These are phyloP conservation scores for Tetragonia tetragonoides DNA, from an alignment of 148 eudicot genomes.

Conservation along the genomic window DNA sequence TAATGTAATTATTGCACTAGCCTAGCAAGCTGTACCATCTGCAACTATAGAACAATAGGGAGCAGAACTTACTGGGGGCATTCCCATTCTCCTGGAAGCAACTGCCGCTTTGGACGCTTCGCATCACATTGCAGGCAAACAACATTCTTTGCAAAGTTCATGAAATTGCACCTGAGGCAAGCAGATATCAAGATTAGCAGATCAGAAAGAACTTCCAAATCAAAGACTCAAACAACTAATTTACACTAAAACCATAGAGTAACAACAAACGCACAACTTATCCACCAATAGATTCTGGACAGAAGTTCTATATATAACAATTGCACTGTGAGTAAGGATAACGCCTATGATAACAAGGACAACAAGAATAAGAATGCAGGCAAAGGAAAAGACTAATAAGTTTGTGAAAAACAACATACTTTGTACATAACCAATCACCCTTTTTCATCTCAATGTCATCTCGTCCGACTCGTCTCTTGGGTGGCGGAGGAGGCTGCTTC, in stretches of 20 bases:
- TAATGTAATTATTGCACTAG: neutral
- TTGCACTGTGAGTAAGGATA: neutral
- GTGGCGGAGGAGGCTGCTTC: constrained; percentile 96
- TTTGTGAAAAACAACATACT: constrained; percentile 46
- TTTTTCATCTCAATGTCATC: constrained; percentile 94
- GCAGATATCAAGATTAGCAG: constrained; percentile 18
- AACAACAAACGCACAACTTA: constrained; percentile 5
- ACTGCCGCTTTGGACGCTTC: constrained; percentile 89
- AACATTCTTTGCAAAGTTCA: constrained; percentile 93
- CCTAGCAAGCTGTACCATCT: neutral
- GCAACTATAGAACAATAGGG: constrained; percentile 7
- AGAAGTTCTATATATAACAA: neutral
- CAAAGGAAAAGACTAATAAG: constrained; percentile 7
- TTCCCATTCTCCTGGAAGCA: constrained; percentile 99
- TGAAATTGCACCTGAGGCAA: constrained; percentile 84
- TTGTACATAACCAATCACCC: constrained; percentile 97
- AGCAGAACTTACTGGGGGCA: constrained; percentile 82
- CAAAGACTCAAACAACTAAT: neutral
- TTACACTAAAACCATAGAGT: neutral
- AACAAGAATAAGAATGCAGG: constrained; percentile 3
- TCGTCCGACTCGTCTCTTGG: constrained; percentile 83
- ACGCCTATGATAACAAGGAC: neutral
- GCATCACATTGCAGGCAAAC: constrained; percentile 98
- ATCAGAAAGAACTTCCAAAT: neutral
- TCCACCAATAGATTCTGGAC: neutral